These are phyloP conservation scores for Ceratocystis diversiconidia DNA, from an alignment of 2,329 filamentous ascomycete genomes.

Conservation along the genomic window DNA sequence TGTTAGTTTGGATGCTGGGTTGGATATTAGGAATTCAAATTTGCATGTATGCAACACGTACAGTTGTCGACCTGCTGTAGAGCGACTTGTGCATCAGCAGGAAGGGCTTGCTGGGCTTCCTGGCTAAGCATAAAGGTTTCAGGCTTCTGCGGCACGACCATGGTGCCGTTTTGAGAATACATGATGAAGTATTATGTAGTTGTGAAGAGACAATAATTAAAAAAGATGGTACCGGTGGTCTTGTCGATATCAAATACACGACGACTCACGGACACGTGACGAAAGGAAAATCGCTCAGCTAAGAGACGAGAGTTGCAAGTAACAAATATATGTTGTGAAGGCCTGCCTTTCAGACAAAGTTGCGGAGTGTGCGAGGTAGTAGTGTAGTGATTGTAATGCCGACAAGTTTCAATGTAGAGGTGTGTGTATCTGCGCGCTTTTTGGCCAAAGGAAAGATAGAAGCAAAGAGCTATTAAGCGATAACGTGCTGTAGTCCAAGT, in stretches of 20 bases:
- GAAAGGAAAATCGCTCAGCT: constrained; percentile 13
- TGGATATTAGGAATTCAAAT: not conserved
- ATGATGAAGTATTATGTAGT: constrained; percentile 31
- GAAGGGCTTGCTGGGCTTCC: constrained; percentile 90
- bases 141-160: constrained; percentile 88
- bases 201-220: constrained; percentile 7
- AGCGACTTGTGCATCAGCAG: constrained; percentile 91
- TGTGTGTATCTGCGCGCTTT: not conserved
- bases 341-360: constrained; percentile 13
- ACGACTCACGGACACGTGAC: constrained; percentile 4
- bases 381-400: not conserved
- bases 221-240: not conserved
- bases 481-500: not conserved
- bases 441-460: not conserved
- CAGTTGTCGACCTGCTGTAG: constrained; percentile 96
- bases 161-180: constrained; percentile 72
- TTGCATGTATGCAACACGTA: constrained; percentile 34
- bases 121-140: constrained; percentile 98
- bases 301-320: not conserved
- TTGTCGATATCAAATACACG: not conserved
- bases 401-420: not conserved
- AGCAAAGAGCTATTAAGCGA: not conserved
- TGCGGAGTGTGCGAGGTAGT: not conserved
- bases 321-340: not conserved
- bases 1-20: constrained; percentile 19